Conservation (phyloP, 306 rosid species). For the Malus sieversii region DNA sequence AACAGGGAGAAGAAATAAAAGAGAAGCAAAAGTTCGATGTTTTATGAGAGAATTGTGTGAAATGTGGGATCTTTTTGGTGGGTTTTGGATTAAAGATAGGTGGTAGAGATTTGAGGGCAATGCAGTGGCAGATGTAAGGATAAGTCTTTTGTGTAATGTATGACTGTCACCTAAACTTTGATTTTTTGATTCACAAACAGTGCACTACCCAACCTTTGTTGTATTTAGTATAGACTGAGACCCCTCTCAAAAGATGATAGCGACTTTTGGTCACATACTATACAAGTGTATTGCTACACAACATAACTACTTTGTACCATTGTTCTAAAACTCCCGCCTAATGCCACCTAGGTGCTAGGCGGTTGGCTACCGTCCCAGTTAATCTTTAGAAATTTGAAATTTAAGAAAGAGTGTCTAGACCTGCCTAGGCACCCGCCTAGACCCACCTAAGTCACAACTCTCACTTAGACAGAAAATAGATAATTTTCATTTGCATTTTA, state of each 20-base stretch:
- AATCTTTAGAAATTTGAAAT: too few species aligned
- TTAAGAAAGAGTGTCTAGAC: too few species aligned
- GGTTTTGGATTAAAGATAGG: constrained; percentile 53
- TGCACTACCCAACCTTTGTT: neutral
- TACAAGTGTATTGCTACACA: neutral
- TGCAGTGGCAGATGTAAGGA: constrained; percentile 60
- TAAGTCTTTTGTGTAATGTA: constrained; percentile 39
- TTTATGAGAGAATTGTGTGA: neutral
- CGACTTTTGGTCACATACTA: neutral
- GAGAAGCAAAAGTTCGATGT: neutral
- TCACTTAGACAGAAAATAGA: too few species aligned
- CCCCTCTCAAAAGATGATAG: neutral
- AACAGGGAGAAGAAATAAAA: neutral
- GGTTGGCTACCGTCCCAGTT: too few species aligned
- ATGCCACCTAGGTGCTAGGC: rapidly evolving
- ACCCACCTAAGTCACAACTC: too few species aligned
- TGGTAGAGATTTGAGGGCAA: constrained; percentile 70
- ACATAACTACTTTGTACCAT: neutral
- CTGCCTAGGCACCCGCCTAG: too few species aligned
- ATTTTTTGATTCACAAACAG: neutral
- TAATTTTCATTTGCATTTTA: too few species aligned
- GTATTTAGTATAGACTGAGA: neutral
- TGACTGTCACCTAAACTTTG: constrained; percentile 12
- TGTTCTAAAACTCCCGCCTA: too few species aligned
- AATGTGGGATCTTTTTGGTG: constrained; percentile 6